Conservation (phyloP, 108 stramenopile genomes). For the Cyclostephanos invisitatus region DNA sequence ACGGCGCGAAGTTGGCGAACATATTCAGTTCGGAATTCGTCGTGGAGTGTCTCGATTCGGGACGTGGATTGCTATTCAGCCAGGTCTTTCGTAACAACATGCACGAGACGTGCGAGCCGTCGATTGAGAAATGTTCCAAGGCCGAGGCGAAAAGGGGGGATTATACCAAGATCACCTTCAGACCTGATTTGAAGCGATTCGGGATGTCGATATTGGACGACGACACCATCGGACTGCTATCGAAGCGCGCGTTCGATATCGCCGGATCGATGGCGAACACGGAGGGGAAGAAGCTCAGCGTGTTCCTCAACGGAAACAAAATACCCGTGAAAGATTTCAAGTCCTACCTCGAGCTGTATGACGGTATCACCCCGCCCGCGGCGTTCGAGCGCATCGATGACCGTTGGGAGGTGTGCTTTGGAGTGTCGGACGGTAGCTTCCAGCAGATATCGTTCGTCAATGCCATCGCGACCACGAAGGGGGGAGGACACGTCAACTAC, state of each 20-base stretch:
- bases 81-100: conserved; percentile 95
- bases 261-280: conserved; percentile 91
- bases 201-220: conserved; percentile 89
- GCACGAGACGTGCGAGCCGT: conserved; percentile 68
- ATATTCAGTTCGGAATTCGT: conserved; percentile 92
- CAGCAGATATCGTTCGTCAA: conserved; percentile 99
- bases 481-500: conserved; percentile 92
- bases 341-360: conserved; percentile 89
- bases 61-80: conserved; percentile 69
- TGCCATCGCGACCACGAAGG: conserved; percentile 94
- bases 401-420: conserved; percentile 96
- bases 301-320: conserved; percentile 92
- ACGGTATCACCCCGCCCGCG: conserved; percentile 80
- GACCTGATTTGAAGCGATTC: conserved; percentile 92
- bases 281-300: conserved; percentile 84
- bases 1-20: conserved; percentile 99
- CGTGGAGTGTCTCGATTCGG: conserved; percentile 88
- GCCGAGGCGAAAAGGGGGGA: conserved; percentile 84
- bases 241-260: conserved; percentile 98
- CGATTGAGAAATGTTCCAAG: conserved; percentile 62
- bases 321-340: conserved; percentile 90
- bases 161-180: conserved; percentile 97
- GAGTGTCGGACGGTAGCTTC: conserved; percentile 83
- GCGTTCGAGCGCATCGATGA: conserved; percentile 87
- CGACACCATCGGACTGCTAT: conserved; percentile 90